These are phyloP conservation scores for Tardiomyces depauwii DNA, from an alignment of 1,139 yeast genomes.

Conservation along the genomic window DNA sequence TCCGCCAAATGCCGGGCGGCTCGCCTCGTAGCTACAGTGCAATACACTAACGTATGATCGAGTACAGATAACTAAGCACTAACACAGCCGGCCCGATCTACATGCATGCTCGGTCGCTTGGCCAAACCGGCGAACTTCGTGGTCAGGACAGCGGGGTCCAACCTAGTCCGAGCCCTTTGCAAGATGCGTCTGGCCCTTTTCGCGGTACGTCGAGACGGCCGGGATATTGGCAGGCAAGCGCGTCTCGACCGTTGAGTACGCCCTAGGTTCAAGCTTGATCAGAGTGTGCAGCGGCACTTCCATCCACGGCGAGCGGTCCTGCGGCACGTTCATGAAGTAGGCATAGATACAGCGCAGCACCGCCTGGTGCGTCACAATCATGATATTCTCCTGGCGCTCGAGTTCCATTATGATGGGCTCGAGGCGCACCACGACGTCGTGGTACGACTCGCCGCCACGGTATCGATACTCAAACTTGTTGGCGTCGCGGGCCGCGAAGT, in stretches of 20 bases:
- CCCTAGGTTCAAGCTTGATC: constrained; percentile 87
- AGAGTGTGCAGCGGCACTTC: constrained; percentile 93
- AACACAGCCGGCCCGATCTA: too few species aligned
- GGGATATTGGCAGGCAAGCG: constrained; percentile 93
- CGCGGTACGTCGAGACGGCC: constrained; percentile 93
- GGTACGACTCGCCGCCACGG: constrained; percentile 93
- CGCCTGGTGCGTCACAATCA: constrained; percentile 96
- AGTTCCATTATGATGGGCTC: constrained; percentile 98
- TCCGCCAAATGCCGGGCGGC: too few species aligned
- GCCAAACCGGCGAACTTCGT: too few species aligned
- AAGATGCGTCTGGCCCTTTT: constrained; percentile 46
- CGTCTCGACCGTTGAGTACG: constrained; percentile 80
- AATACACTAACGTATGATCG: too few species aligned
- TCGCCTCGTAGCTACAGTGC: too few species aligned
- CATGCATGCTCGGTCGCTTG: too few species aligned
- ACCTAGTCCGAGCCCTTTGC: not conserved
- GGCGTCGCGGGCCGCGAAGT: constrained; percentile 90
- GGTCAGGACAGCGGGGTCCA: not conserved
- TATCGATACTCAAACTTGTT: constrained; percentile 92
- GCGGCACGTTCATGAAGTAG: constrained; percentile 96
- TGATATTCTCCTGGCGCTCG: constrained; percentile 90
- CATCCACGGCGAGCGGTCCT: constrained; percentile 98
- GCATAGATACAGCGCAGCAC: constrained; percentile 94
- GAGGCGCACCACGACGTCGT: constrained; percentile 86
- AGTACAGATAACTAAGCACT: too few species aligned